Conservation (phyloP, 2,329 filamentous ascomycete species). For the Penicillium digitatum region DNA sequence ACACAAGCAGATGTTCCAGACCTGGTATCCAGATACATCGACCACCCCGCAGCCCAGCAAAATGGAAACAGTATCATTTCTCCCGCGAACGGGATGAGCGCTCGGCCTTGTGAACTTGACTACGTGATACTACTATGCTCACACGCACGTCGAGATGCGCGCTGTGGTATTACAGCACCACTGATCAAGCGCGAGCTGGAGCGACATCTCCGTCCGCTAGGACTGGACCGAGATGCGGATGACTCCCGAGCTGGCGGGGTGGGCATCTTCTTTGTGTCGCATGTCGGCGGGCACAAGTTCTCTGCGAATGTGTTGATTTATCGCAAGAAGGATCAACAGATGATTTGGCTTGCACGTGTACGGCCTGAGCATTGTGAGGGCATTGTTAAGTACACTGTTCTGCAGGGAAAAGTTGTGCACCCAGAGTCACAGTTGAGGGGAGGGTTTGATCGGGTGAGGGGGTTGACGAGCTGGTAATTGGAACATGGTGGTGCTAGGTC, state of each 20-base stretch:
- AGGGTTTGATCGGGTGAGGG: conserved; percentile 72
- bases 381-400: conserved; percentile 74
- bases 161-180: conserved; percentile 85
- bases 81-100: conserved; percentile 34
- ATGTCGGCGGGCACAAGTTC: conserved; percentile 93
- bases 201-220: conserved; percentile 73
- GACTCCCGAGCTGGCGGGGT: conserved; percentile 81
- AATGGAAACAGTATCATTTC: conserved; percentile 51
- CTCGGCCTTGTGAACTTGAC: conserved; percentile 68
- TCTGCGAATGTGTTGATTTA: conserved; percentile 88
- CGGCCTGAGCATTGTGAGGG: conserved; percentile 83
- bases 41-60: conserved; percentile 50
- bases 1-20: conserved; percentile 61
- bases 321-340: conserved; percentile 48
- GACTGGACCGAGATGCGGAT: conserved; percentile 73
- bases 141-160: conserved; percentile 80
- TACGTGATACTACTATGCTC: conserved; percentile 86
- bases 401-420: conserved; percentile 87
- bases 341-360: conserved; percentile 86
- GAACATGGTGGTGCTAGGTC: background rate
- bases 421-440: conserved; percentile 75
- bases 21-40: conserved; percentile 65
- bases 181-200: conserved; percentile 76
- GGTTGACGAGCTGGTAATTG: conserved; percentile 60
- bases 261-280: conserved; percentile 86